Evolutionary conservation across 2,329 filamentous ascomycete genomes (phyloP).

Genomic region (Penicillium sclerotigenum): DNA sequence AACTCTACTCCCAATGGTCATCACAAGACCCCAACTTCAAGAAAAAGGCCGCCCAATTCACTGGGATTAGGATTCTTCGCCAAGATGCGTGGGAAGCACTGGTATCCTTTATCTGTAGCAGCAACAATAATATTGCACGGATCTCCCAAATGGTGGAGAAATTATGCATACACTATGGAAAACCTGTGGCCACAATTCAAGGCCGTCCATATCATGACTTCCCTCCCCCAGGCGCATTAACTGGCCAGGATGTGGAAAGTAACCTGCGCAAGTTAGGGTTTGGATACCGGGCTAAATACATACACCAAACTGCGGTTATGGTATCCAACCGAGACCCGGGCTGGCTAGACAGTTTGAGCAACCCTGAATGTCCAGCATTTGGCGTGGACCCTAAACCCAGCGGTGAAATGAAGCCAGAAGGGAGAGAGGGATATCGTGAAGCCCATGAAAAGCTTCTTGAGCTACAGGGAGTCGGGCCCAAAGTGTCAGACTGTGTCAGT

Average conservation of each 20-base stretch:
- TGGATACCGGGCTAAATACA: slow-evolving; percentile 90
- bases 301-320: slow-evolving; percentile 77
- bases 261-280: slow-evolving; percentile 82
- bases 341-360: slow-evolving; percentile 77
- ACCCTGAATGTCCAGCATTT: slow-evolving; percentile 67
- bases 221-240: slow-evolving; percentile 71
- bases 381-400: slow-evolving; percentile 45
- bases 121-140: slow-evolving; percentile 94
- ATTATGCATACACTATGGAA: slow-evolving; percentile 80
- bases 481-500: slow-evolving; percentile 95
- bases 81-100: slow-evolving; percentile 97
- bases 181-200: slow-evolving; percentile 67
- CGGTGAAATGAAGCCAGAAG: slow-evolving; percentile 49
- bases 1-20: slow-evolving; percentile 85
- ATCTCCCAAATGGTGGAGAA: slow-evolving; percentile 98
- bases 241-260: slow-evolving; percentile 69
- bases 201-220: slow-evolving; percentile 81
- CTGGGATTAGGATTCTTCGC: slow-evolving; percentile 84
- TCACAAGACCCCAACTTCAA: slow-evolving; percentile 81
- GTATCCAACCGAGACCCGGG: slow-evolving; percentile 63
- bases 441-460: slow-evolving; percentile 77
- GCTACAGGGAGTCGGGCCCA: slow-evolving; percentile 87
- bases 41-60: slow-evolving; percentile 79
- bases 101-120: slow-evolving; percentile 94
- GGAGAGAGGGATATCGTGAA: slow-evolving; percentile 65